Base-by-base conservation (phyloP, 306 rosid species). In the Arachis hypogaea region DNA sequence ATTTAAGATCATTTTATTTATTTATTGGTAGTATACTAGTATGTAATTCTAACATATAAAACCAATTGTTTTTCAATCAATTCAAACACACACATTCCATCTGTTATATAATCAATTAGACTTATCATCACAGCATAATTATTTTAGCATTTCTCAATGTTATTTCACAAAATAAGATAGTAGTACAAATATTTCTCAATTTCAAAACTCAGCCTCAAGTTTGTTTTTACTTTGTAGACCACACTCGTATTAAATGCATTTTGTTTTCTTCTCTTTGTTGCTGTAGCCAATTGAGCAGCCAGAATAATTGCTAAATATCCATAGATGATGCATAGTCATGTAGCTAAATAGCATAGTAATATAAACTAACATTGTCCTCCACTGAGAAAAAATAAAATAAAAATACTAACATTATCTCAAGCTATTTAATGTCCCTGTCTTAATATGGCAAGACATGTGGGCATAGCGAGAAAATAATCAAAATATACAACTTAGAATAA, bases 301-400 rank as follows among this genome's bases (percentile, higher is more conserved):
- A 43, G 45, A 71, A 29, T 16, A 58, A 70, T 55, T 67, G 14
- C 64, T 54, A 43, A 57, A 70, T 62, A 47, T 66, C 38, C 38
- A 33, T 33, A 33, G 38, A 33, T 4, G 38, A 33, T 33, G 38
- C 4, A 33, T 78, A 30, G 40, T 52, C 56, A 49, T 40, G n/a
- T 46, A 11, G 28, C 30, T 11, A 40, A n/a, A 22, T 22, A 22
- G 28, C 28, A 22, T 22, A 1, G 28, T 33, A 33, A 36, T 36
- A 60, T 22, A 22, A 22, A 22, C 18, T 52, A 6, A 52, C 58
- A 52, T 52, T 52, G 12, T 52, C 29, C 3, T 52, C 29, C 4
- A 52, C 22, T 8, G 11, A 9, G 3, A 10, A 52, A 52, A 6
- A 52, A 33, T 33, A 52, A 52, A 14, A n/a, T 4, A 5, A 52